Conservation (phyloP, 192 early-diverging fungal species). For the Gryganskiella cystojenkinii region DNA sequence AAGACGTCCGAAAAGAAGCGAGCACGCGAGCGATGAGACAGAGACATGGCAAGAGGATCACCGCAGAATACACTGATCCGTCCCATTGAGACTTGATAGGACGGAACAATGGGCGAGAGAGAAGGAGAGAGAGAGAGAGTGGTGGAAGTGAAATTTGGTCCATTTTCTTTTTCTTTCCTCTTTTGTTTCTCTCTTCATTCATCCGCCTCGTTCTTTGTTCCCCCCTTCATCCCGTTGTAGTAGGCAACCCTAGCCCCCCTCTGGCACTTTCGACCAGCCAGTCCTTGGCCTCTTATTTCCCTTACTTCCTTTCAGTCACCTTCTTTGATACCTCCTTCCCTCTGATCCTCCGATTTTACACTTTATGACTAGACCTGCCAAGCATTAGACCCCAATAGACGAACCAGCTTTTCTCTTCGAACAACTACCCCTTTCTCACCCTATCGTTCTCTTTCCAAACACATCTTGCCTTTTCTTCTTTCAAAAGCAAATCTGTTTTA, state of each 20-base stretch:
- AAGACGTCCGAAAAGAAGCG: no score
- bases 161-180: neutral
- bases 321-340: neutral
- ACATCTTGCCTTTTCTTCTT: neutral
- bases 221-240: neutral
- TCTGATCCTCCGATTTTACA: neutral
- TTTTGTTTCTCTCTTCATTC: conserved; percentile 1
- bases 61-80: no score
- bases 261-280: neutral
- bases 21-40: no score
- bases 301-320: neutral
- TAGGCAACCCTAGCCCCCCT: no score
- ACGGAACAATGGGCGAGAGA: neutral
- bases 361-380: neutral
- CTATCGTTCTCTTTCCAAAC: neutral
- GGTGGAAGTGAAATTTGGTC: neutral
- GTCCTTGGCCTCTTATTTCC: neutral
- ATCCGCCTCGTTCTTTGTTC: neutral
- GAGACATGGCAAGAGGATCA: no score
- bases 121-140: no score
- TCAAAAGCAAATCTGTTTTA: neutral
- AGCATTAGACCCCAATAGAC: no score
- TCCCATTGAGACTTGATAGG: no score
- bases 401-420: no score
- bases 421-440: neutral